Conservation (phyloP, 164 flowering plant species). For the Dillenia suffruticosa region DNA sequence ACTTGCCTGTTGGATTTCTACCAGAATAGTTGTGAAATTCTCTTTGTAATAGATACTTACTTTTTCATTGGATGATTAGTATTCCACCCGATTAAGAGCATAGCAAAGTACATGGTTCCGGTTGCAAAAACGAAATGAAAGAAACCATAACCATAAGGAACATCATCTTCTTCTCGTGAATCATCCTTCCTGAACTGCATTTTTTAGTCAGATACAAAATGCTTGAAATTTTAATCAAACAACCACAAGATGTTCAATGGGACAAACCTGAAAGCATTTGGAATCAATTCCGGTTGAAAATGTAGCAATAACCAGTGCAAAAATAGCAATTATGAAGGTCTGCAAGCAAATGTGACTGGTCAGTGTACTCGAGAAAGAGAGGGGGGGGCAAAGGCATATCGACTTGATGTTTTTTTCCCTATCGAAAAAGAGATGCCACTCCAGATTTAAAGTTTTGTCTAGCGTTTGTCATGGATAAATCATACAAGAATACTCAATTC, state of each 20-base stretch:
- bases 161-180: slow-evolving; percentile 49
- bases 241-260: neutral
- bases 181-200: slow-evolving; percentile 71
- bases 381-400: no score
- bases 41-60: slow-evolving; percentile 29
- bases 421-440: no score
- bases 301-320: slow-evolving; percentile 84
- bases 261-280: slow-evolving; percentile 78
- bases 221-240: neutral
- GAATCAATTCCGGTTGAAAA: slow-evolving; percentile 96
- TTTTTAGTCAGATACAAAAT: slow-evolving; percentile 16
- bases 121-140: slow-evolving; percentile 92
- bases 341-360: slow-evolving; percentile 25
- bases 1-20: neutral
- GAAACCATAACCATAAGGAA: slow-evolving; percentile 91
- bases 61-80: slow-evolving; percentile 64
- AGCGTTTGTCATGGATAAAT: no score
- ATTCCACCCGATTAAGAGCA: slow-evolving; percentile 88
- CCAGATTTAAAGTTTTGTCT: no score
- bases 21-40: no score
- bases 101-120: slow-evolving; percentile 90
- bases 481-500: no score
- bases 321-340: slow-evolving; percentile 82
- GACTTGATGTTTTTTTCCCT: no score
- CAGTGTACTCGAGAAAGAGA: no score